A percentile compares a stretch with the other conserved stretches of the same genome.
Evolutionary conservation across 2,329 filamentous ascomycete genomes (phyloP).

Genomic region (Thelonectria blattea): DNA sequence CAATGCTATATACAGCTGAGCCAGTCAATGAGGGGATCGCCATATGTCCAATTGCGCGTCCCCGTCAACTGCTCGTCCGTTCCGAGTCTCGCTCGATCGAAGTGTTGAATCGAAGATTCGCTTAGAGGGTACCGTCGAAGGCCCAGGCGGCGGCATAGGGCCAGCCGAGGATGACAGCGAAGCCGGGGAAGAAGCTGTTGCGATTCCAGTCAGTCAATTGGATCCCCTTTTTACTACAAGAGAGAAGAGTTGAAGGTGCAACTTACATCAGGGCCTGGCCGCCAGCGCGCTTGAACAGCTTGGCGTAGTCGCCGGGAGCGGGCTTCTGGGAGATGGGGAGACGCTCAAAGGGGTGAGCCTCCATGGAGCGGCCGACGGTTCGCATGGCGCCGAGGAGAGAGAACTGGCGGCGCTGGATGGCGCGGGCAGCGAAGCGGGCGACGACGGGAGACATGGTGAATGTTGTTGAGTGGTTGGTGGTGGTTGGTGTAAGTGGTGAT

Average conservation of each 20-base stretch:
- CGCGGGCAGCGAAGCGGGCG: slow-evolving; percentile 40
- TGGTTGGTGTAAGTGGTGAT: slow-evolving; percentile 28
- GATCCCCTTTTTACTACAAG: neutral
- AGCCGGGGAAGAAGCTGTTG: slow-evolving; percentile 45
- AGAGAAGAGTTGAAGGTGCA: neutral
- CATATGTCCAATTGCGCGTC: slow-evolving; percentile 17
- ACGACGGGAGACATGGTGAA: slow-evolving; percentile 39
- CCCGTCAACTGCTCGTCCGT: slow-evolving; percentile 17
- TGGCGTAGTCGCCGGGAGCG: slow-evolving; percentile 42
- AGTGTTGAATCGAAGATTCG: slow-evolving; percentile 20
- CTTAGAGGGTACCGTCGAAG: slow-evolving; percentile 43
- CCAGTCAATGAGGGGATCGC: slow-evolving; percentile 10
- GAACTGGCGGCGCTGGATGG: slow-evolving; percentile 42
- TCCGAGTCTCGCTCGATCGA: slow-evolving; percentile 29
- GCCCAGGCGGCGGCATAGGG: slow-evolving; percentile 38
- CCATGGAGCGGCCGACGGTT: slow-evolving; percentile 42
- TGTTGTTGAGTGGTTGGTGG: slow-evolving; percentile 23
- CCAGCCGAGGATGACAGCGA: slow-evolving; percentile 45
- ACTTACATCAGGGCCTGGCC: slow-evolving; percentile 44
- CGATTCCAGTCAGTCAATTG: slow-evolving; percentile 18
- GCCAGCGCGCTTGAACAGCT: slow-evolving; percentile 41
- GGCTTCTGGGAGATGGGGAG: slow-evolving; percentile 37
- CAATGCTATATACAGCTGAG: slow-evolving; percentile 38
- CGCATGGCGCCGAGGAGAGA: slow-evolving; percentile 44
- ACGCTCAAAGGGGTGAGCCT: slow-evolving; percentile 46